Percentiles rank a stretch among this genome's conserved stretches.
phyloP scores from a whole-genome alignment of 2,329 filamentous ascomycete species.

The Elsinoe australis region DNA sequence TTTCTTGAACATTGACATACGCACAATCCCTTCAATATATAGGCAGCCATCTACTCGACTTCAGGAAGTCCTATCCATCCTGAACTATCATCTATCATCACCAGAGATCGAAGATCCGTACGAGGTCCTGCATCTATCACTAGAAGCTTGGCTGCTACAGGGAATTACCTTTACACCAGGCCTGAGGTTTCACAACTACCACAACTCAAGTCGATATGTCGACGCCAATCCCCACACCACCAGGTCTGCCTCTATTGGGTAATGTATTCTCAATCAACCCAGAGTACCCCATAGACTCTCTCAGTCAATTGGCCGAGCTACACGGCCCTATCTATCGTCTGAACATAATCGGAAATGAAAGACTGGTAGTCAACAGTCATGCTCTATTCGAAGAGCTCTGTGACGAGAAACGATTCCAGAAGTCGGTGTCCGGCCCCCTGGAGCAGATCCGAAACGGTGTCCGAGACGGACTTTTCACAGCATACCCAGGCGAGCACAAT shows the following conservation, averaged over 20 bases:
- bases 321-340: constrained; percentile 24
- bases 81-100: too few relatives aligned
- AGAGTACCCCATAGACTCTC: constrained; percentile 46
- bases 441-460: constrained; percentile 52
- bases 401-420: constrained; percentile 46
- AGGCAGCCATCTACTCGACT: not conserved
- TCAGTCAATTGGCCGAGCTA: constrained; percentile 44
- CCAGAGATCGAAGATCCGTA: too few relatives aligned
- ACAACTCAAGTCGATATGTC: constrained; percentile 18
- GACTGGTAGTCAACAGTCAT: constrained; percentile 23
- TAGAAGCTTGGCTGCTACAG: not conserved
- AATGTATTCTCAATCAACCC: constrained; percentile 57
- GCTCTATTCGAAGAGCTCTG: constrained; percentile 34
- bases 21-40: not conserved
- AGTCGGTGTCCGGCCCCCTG: constrained; percentile 47
- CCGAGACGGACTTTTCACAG: constrained; percentile 36
- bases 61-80: not conserved
- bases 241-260: constrained; percentile 57
- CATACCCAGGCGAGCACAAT: constrained; percentile 33
- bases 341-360: constrained; percentile 19
- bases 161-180: not conserved
- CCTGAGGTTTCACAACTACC: not conserved
- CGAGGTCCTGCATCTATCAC: not conserved
- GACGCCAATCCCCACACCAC: constrained; percentile 54
- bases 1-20: not conserved